Evolutionary conservation across 2,329 filamentous ascomycete genomes (phyloP).

Genomic region (Hypoxylon sp.): DNA sequence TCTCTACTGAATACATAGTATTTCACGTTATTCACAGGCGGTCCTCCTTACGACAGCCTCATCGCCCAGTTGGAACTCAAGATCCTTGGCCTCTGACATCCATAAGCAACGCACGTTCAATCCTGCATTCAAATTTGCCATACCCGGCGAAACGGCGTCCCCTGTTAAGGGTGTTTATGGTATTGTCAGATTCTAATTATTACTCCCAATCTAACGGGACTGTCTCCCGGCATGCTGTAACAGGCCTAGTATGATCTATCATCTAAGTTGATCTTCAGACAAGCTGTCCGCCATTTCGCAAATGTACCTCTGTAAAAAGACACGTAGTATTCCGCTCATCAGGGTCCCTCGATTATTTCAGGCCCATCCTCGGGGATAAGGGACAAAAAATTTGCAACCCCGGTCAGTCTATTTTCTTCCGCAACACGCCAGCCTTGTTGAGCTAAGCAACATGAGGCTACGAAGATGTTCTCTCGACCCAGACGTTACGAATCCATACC

Average conservation of each 20-base stretch:
- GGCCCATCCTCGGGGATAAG: neutral
- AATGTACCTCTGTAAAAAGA: neutral
- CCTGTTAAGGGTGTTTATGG: conserved; percentile 11
- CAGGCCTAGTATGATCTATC: conserved; percentile 18
- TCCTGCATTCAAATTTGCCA: conserved; percentile 20
- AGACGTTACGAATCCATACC: conserved; percentile 14
- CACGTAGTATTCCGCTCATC: conserved; percentile 2
- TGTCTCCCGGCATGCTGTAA: conserved; percentile 2
- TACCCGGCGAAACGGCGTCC: conserved; percentile 19
- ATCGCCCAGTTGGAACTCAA: conserved; percentile 5
- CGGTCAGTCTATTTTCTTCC: conserved; percentile 1
- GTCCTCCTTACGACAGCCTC: conserved; percentile 7
- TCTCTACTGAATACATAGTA: neutral
- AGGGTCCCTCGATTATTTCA: conserved; percentile 1
- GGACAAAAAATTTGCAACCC: conserved; percentile 1
- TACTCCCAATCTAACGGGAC: conserved; percentile 24
- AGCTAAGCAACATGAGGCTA: conserved; percentile 11
- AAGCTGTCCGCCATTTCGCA: neutral
- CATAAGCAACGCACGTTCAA: conserved; percentile 20
- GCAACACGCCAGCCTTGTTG: conserved; percentile 9
- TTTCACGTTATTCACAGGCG: neutral
- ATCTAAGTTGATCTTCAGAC: conserved; percentile 22
- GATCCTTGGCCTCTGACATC: conserved; percentile 8
- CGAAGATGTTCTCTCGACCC: conserved; percentile 15
- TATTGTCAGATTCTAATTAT: conserved; percentile 32